Evolutionary conservation across 768 basidiomycete species (phyloP).

Genomic region (Pleurotus tuber-regium): DNA sequence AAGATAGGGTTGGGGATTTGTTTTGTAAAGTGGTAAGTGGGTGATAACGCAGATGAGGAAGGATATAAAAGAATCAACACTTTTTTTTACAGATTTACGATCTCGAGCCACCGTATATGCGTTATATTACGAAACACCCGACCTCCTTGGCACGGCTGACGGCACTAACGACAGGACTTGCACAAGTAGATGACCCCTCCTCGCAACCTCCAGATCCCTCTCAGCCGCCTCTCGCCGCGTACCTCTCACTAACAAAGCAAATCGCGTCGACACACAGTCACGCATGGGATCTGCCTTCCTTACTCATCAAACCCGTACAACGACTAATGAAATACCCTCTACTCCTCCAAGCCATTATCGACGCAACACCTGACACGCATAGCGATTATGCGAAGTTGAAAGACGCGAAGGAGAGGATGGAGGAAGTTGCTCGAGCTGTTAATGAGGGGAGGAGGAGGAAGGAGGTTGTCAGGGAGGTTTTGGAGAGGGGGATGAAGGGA

Average conservation of each 20-base stretch:
- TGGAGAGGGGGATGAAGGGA: conserved; percentile 44
- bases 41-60: conserved; percentile 6
- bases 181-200: conserved; percentile 41
- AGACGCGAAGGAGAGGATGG: conserved; percentile 55
- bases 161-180: conserved; percentile 45
- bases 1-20: conserved; percentile 66
- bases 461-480: conserved; percentile 77
- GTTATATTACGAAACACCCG: conserved; percentile 80
- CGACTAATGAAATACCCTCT: conserved; percentile 93
- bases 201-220: conserved; percentile 33
- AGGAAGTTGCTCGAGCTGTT: conserved; percentile 70
- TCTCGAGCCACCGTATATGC: conserved; percentile 70
- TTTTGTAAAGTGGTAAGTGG: conserved; percentile 68
- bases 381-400: conserved; percentile 60
- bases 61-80: too few relatives aligned
- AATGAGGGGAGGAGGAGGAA: conserved; percentile 76
- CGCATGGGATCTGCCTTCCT: conserved; percentile 89
- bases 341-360: conserved; percentile 72
- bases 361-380: conserved; percentile 69
- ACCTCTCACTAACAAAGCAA: conserved; percentile 63
- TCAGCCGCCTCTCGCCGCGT: conserved; percentile 60
- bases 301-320: conserved; percentile 98
- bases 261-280: conserved; percentile 73
- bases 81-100: conserved; percentile 51
- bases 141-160: conserved; percentile 65